These are phyloP conservation scores for Paulownia fortunei DNA, from an alignment of 257 asterid genomes.

Conservation along the genomic window DNA sequence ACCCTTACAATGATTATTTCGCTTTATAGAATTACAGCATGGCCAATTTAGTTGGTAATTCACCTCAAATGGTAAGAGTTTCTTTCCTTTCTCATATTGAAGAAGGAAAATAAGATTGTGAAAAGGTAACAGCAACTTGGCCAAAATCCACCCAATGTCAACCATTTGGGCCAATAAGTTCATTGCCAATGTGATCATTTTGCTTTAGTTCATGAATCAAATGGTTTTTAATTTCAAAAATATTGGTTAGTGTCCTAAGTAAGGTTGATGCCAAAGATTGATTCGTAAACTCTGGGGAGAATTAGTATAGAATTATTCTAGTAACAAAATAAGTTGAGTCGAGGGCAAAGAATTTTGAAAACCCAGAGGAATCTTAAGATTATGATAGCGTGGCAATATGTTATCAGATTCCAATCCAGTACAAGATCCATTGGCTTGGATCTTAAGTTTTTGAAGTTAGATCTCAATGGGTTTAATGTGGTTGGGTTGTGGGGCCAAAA, in stretches of 20 bases:
- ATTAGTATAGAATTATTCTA: background rate
- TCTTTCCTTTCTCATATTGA: background rate
- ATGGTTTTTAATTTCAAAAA: background rate
- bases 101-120: background rate
- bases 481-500: background rate
- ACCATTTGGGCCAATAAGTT: background rate
- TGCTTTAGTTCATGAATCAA: background rate
- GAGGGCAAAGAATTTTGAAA: background rate
- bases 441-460: background rate
- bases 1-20: background rate
- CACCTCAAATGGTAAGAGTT: background rate
- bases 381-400: background rate
- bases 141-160: background rate
- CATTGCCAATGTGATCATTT: background rate
- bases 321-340: background rate
- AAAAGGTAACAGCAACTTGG: background rate
- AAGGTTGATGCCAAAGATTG: constrained; percentile 1
- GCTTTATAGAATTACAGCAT: background rate
- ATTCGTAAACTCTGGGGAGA: background rate
- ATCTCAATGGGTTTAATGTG: background rate
- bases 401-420: constrained; percentile 6
- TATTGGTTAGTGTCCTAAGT: background rate
- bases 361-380: background rate
- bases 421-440: constrained; percentile 6
- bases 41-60: background rate